Evolutionary conservation across 2,329 filamentous ascomycete genomes (phyloP).

Genomic region (Botrytis hyacinthi): DNA sequence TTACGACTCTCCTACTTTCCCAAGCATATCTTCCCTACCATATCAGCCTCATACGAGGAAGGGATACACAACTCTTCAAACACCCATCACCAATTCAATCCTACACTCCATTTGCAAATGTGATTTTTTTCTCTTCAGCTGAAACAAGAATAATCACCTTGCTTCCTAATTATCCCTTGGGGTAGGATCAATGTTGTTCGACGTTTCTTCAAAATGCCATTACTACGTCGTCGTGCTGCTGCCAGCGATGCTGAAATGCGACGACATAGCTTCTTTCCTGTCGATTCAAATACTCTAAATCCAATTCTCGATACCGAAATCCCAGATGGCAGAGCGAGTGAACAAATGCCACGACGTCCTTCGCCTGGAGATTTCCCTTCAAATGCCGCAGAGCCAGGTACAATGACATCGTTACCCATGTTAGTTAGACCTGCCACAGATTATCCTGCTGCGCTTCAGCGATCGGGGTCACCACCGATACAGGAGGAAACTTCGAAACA

Average conservation of each 20-base stretch:
- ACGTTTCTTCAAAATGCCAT: slow-evolving; percentile 31
- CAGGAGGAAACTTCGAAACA: slow-evolving; percentile 57
- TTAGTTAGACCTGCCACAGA: slow-evolving; percentile 28
- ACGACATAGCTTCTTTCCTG: slow-evolving; percentile 36
- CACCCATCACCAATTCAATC: not conserved
- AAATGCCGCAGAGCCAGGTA: slow-evolving; percentile 25
- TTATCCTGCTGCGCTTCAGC: slow-evolving; percentile 24
- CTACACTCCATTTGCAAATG: slow-evolving; percentile 13
- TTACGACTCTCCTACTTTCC: slow-evolving; percentile 13
- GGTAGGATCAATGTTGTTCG: slow-evolving; percentile 21
- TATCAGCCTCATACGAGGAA: slow-evolving; percentile 21
- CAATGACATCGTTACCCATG: slow-evolving; percentile 22
- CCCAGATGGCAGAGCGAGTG: slow-evolving; percentile 36
- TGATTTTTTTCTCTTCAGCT: slow-evolving; percentile 6
- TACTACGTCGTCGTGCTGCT: slow-evolving; percentile 36
- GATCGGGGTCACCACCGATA: slow-evolving; percentile 44
- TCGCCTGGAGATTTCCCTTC: slow-evolving; percentile 33
- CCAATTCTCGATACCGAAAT: slow-evolving; percentile 20
- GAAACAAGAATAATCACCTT: not conserved
- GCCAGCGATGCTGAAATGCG: slow-evolving; percentile 36
- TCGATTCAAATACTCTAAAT: slow-evolving; percentile 27
- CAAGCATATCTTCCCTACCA: slow-evolving; percentile 9
- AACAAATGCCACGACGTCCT: slow-evolving; percentile 37
- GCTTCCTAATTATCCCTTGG: not conserved
- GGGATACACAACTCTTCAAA: slow-evolving; percentile 18